Evolutionary conservation across 805 yeast genomes (phyloP), one percentile per base, ranked within the genome.

Genomic region (Maudiozyma turicensis): DNA sequence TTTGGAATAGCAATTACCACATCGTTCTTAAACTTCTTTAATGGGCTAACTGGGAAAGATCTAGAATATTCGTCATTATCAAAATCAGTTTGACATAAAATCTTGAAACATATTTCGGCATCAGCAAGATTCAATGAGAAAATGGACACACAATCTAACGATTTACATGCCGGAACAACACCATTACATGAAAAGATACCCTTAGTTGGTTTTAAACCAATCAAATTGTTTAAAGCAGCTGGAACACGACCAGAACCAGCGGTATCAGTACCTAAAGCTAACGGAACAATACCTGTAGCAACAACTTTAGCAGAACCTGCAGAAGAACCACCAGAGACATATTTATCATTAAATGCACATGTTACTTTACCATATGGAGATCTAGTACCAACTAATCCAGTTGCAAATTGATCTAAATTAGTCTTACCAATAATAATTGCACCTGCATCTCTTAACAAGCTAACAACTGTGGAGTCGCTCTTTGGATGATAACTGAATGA

Each of bases 231-330:
- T 55, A 91, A 73, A 32, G 89, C 91, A 29, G 98, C 98, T 30
- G 99, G 99, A 33, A 91, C 99, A 61, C 99, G 79, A 40, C 97
- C 97, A 6, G 96, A 87, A 26, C 99, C 99, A 8, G 99, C 99
- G 37, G 99, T 91, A 64, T 91, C 99, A 6, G 98, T 93, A 37
- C 97, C 97, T 57, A 91, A 73, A 1, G 96, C 76, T 45, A 91
- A 60, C 34, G 98, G 96, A 14, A 87, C 96, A 44, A 82, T 72
- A 51, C 98, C 98, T 56, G 89, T 76, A 20, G 89, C 91, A 15
- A 89, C 97, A 26, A 83, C 90, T 11, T 83, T 81, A 6, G 96
- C 95, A n/a, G 96, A 87, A 10, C 99, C 99, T 0, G 97, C 89
- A 38, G 95, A 84, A 1, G 96, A 88, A 32, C 99, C 99, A 46